phyloP scores from a whole-genome alignment of 2,329 filamentous ascomycete species.

The Penicillium sp. region DNA sequence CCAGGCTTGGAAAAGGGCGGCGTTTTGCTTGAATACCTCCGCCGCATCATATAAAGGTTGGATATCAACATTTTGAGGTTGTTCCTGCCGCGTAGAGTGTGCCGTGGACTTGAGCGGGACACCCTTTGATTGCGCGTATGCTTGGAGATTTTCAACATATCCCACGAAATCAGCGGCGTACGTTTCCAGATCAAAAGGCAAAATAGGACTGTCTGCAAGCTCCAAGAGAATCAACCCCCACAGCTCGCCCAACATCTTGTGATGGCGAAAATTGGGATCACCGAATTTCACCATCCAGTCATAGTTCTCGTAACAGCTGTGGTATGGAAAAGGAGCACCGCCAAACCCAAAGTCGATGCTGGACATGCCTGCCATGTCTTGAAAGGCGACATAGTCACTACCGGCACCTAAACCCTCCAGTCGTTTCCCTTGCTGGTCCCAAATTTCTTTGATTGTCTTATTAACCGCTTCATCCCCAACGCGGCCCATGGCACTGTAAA shows the following conservation, averaged over 20 bases:
- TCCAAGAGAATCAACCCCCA: constrained; percentile 81
- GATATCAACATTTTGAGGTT: constrained; percentile 45
- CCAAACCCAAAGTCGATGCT: constrained; percentile 80
- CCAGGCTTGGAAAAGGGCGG: constrained; percentile 68
- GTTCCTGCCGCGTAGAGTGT: constrained; percentile 4
- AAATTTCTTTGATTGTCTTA: constrained; percentile 67
- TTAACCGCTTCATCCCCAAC: constrained; percentile 70
- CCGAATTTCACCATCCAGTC: constrained; percentile 77
- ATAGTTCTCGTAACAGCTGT: constrained; percentile 86
- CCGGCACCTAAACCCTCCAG: constrained; percentile 68
- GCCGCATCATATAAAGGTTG: constrained; percentile 62
- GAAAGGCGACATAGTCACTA: constrained; percentile 86
- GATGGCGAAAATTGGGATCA: constrained; percentile 80
- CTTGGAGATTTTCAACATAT: constrained; percentile 65
- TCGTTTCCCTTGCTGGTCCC: constrained; percentile 58
- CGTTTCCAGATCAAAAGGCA: constrained; percentile 74
- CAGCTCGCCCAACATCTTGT: constrained; percentile 73
- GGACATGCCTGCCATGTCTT: constrained; percentile 83
- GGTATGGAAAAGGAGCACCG: constrained; percentile 64
- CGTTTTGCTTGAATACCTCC: constrained; percentile 55
- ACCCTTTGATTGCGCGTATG: constrained; percentile 59
- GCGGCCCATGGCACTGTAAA: constrained; percentile 69
- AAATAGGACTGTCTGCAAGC: constrained; percentile 71
- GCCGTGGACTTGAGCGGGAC: constrained; percentile 25
- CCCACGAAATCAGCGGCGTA: constrained; percentile 64